Base-by-base conservation (phyloP, 768 basidiomycete genomes). In the Daedalea quercina region DNA sequence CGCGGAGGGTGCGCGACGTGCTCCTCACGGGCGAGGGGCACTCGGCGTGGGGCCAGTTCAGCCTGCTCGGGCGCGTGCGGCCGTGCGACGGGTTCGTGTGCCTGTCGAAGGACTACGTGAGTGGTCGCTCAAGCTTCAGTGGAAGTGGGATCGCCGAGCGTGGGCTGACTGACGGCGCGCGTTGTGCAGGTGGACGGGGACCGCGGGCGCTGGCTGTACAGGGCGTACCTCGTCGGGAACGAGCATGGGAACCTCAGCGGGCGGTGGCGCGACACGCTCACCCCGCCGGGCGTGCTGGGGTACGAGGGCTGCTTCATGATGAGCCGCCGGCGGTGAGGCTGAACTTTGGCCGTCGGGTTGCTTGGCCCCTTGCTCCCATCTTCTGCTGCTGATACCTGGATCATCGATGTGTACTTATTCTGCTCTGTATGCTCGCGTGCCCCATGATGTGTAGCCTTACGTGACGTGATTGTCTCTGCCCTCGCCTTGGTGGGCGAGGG, bases 31-130 rank as follows among this genome's bases (percentile, higher is more conserved):
- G 90, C 62, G 87, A 91, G 88, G 90, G 91, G 3, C 92, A 94
- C 68, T 94, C 91, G 8, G 83, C 90, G 13, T 94, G 91, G 91
- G 91, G 92, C 22, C 84, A 89, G 57, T 94, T 93, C 69, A 83
- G 76, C 53, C 67, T 94, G 23, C 70, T 84, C 3, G 91, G 92
- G 34, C 79, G 91, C 17, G 77, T 94, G n/a, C 73, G 92, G 52
- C 79, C 84, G 15, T 81, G 78, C 60, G 91, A 94, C 64, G 91
- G 91, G 8, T 80, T 90, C 58, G 75, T 94, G 47, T 87, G 80
- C 56, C 64, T 94, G 9, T 80, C 78, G n/a, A 94, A 94, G 65
- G 84, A 90, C 78, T 93, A 94, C 64, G 90, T 90, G 65, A 44
- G 68, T 66, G 12, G 9, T 22, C 11, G 2, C 3, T 37, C 3